phyloP scores from a whole-genome alignment of 257 asterid genomes.

The Haberlea rhodopensis region DNA sequence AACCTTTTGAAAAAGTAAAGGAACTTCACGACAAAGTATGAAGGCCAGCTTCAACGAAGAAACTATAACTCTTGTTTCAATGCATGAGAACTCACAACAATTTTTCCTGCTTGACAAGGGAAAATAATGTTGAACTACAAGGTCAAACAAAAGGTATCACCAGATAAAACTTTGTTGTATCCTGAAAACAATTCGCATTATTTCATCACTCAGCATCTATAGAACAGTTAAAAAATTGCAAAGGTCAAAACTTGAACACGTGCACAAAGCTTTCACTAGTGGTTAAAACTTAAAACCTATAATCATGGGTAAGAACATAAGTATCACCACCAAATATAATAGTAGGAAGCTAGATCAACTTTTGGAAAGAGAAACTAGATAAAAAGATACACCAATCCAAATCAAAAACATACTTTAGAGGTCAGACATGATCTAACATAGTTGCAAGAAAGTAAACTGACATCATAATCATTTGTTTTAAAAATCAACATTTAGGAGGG shows the following conservation, averaged over 20 bases:
- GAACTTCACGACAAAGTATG: slow-evolving; percentile 68
- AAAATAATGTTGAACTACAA: slow-evolving; percentile 17
- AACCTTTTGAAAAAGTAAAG: slow-evolving; percentile 82
- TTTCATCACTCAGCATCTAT: background rate
- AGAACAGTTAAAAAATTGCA: background rate
- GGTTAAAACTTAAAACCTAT: background rate
- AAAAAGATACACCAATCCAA: slow-evolving; percentile 5
- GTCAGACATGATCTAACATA: slow-evolving; percentile 16
- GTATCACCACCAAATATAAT: too few relatives aligned
- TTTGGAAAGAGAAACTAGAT: background rate
- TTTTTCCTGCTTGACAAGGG: slow-evolving; percentile 45
- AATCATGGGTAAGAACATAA: background rate
- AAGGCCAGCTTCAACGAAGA: slow-evolving; percentile 77
- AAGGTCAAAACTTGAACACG: background rate
- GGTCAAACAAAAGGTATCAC: slow-evolving; percentile 27
- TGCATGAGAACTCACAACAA: slow-evolving; percentile 53
- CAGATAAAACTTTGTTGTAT: slow-evolving; percentile 18
- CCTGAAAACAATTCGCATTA: slow-evolving; percentile 9
- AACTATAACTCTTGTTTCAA: slow-evolving; percentile 51
- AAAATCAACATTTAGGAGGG: slow-evolving; percentile 14
- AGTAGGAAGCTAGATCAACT: too few relatives aligned
- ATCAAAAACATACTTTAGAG: background rate
- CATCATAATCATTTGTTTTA: background rate
- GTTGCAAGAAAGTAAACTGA: slow-evolving; percentile 7
- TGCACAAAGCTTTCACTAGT: background rate